phyloP scores from a whole-genome alignment of 1,139 yeast species.

The Yamadazyma triangularis region DNA sequence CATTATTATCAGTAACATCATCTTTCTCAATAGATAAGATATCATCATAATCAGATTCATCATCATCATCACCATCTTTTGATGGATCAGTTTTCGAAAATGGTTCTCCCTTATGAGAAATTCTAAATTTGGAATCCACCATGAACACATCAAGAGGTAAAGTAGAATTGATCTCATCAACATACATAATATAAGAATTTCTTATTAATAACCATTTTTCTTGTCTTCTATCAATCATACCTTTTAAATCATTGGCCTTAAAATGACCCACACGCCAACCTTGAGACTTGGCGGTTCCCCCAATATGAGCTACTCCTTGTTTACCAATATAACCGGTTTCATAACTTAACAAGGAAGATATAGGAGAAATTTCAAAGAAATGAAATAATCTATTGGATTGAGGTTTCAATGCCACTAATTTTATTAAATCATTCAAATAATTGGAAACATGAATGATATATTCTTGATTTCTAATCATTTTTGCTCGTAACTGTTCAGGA shows the following conservation, averaged over 20 bases:
- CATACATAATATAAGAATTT: constrained; percentile 79
- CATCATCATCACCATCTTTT: constrained; percentile 34
- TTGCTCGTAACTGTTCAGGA: constrained; percentile 25
- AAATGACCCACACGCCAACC: constrained; percentile 97
- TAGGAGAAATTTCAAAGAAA: constrained; percentile 85
- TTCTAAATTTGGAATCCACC: constrained; percentile 67
- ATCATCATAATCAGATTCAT: constrained; percentile 46
- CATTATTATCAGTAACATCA: constrained; percentile 15
- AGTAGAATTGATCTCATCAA: constrained; percentile 79
- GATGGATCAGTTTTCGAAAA: no score
- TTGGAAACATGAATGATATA: constrained; percentile 46
- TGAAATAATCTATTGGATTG: constrained; percentile 80
- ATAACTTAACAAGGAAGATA: constrained; percentile 77
- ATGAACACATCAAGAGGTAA: constrained; percentile 87
- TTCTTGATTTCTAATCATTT: constrained; percentile 29
- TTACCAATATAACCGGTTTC: constrained; percentile 83
- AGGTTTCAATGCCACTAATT: constrained; percentile 61
- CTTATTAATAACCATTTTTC: constrained; percentile 90
- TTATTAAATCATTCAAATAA: constrained; percentile 61
- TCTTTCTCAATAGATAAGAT: constrained; percentile 25
- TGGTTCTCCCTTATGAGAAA: constrained; percentile 43
- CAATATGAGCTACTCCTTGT: constrained; percentile 78
- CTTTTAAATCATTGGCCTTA: constrained; percentile 70
- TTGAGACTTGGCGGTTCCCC: constrained; percentile 79
- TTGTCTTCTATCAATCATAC: constrained; percentile 85